These are phyloP conservation scores for Plantago coronopus DNA, from an alignment of 305 asterid species.

Conservation along the genomic window DNA sequence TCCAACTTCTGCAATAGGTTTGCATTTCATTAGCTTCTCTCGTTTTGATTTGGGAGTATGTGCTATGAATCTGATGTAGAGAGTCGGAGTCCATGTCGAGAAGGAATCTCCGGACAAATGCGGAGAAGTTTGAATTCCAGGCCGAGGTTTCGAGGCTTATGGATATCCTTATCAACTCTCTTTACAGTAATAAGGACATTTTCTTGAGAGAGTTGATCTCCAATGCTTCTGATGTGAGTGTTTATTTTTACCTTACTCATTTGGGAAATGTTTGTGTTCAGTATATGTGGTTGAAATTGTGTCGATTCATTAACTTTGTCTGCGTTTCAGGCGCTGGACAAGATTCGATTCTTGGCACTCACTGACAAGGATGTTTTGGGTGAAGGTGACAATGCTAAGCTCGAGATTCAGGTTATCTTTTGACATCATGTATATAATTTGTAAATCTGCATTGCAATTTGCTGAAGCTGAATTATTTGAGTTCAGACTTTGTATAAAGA, in stretches of 20 bases:
- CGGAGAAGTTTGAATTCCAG: conserved; percentile 91
- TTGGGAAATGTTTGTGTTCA: neutral
- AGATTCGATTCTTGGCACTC: conserved; percentile 75
- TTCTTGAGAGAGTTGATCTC: conserved; percentile 97
- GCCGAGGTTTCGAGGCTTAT: conserved; percentile 95
- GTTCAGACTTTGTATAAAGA: too few relatives aligned
- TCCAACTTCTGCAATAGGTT: neutral
- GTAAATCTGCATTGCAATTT: too few relatives aligned
- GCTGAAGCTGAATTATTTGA: too few relatives aligned
- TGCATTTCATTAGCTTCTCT: neutral
- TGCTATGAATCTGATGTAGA: conserved; percentile 41
- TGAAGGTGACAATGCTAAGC: conserved; percentile 83
- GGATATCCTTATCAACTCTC: conserved; percentile 95
- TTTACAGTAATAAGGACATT: conserved; percentile 89
- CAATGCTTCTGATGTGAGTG: conserved; percentile 94
- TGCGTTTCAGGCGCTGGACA: conserved; percentile 71
- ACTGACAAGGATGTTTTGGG: conserved; percentile 94
- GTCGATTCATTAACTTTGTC: conserved; percentile 11
- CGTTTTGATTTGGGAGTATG: neutral
- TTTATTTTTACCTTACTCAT: neutral
- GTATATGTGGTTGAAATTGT: conserved; percentile 3
- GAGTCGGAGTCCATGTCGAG: conserved; percentile 88
- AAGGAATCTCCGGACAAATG: conserved; percentile 54
- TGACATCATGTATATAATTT: too few relatives aligned
- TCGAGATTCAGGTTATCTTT: conserved; percentile 74